These are phyloP conservation scores for Heliamphora ciliata DNA, from an alignment of 179 eudicot species.

Conservation along the genomic window DNA sequence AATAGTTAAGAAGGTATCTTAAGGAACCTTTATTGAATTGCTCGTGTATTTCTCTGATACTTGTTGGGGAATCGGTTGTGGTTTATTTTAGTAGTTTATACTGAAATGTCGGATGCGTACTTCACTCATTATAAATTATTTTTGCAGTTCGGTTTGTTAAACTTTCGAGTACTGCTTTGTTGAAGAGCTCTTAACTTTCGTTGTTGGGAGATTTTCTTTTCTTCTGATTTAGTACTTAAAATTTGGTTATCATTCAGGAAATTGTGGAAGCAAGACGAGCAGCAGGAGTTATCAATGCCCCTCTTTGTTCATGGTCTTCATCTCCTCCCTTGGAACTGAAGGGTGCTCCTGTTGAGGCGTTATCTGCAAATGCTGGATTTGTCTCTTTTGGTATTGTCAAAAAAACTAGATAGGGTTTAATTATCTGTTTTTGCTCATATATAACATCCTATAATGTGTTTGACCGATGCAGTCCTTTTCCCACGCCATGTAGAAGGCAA, in stretches of 20 bases:
- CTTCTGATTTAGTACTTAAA: conserved; percentile 3
- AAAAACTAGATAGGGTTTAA: background rate
- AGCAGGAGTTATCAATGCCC: conserved; percentile 77
- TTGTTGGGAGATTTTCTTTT: background rate
- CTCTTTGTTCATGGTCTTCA: conserved; percentile 83
- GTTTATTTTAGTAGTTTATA: background rate
- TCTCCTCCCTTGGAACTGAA: conserved; percentile 75
- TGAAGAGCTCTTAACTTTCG: background rate
- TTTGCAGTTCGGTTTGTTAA: background rate
- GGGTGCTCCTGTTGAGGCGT: conserved; percentile 52
- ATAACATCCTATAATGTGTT: conserved; percentile 18
- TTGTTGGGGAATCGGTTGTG: background rate
- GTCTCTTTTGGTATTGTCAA: conserved; percentile 65
- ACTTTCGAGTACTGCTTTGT: conserved; percentile 6
- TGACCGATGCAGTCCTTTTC: conserved; percentile 51
- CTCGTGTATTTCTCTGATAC: background rate
- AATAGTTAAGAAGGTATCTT: background rate
- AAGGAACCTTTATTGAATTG: background rate
- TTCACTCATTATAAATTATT: background rate
- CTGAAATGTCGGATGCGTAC: background rate
- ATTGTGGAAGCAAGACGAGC: conserved; percentile 87
- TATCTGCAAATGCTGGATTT: conserved; percentile 90
- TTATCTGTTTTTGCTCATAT: background rate
- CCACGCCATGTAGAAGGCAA: conserved; percentile 92
- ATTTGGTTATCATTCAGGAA: conserved; percentile 43